Evolutionary conservation across 441 rosid genomes (phyloP).

Genomic region (Syzygium syzygioides): DNA sequence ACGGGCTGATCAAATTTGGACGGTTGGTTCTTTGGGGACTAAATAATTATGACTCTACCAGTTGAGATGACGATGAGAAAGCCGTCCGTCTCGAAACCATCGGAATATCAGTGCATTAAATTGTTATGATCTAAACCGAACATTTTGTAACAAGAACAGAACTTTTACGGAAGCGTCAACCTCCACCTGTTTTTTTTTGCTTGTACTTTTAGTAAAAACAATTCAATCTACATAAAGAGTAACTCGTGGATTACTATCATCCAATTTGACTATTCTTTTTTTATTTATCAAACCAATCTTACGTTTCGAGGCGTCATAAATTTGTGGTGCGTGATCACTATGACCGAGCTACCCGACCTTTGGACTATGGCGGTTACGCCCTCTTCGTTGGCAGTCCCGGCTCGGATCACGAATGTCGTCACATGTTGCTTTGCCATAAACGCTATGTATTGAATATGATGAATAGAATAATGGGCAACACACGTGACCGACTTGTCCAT

Average conservation of each 20-base stretch:
- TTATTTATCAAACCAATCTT: no score
- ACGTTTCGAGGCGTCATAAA: background rate
- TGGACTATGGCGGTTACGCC: background rate
- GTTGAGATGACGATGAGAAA: no score
- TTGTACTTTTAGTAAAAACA: no score
- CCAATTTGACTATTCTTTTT: no score
- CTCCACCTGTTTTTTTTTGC: no score
- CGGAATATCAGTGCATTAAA: no score
- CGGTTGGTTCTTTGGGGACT: background rate
- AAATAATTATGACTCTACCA: no score
- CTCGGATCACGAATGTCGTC: background rate
- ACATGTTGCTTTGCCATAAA: background rate
- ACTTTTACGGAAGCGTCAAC: no score
- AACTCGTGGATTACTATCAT: background rate
- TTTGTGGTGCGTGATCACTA: background rate
- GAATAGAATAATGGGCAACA: background rate
- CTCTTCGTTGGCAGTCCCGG: background rate
- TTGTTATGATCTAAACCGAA: no score
- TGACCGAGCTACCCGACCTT: background rate
- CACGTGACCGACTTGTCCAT: background rate
- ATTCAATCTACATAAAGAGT: no score
- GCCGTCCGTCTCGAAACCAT: no score
- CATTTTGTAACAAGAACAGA: no score
- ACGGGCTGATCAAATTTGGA: background rate
- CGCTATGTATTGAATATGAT: background rate